Base-by-base conservation (phyloP, 2,329 filamentous ascomycete genomes). In the Tolypocladium endophyticum region DNA sequence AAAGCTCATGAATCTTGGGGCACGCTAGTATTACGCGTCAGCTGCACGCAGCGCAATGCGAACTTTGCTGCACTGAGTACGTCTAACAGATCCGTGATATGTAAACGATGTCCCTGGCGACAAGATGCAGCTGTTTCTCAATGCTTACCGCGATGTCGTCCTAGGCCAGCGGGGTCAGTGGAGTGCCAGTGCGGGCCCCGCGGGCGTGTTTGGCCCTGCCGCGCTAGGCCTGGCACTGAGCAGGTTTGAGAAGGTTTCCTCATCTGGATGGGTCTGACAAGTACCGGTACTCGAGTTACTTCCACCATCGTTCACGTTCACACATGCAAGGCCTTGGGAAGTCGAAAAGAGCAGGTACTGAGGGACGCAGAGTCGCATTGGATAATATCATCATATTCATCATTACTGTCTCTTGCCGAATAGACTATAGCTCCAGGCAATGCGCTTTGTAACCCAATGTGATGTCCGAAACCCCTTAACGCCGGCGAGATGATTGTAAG, bases 181-280 rank as follows among this genome's bases (percentile, higher is more conserved):
- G 35, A 36, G 35, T 36, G 35, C 35, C 25, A 18, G 7, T 18
- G 18, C 20, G 39, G 39, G 20, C 39, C 39, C 39, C 39, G 39
- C 38, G 39, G 39, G 39, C 25, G 45, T 20, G 25, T 50, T 50
- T 50, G 25, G 45, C 45, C 25, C 16, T 47, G 23, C 45, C n/a
- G 45, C 45, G 16, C 45, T 50, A 39, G 43, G 20, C 30, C 52
- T 25, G 30, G 18, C 30, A 61, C 65, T 79, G 79, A 78, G 79
- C 73, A 72, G 64, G 62, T 81, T 81, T 81, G 79, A 81, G 79
- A 77, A 79, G 71, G 74, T 81, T 81, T 80, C 69, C 66, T 64
- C 66, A 68, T 56, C 61, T 58, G 11, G 57, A 55, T 59, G 56
- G 52, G 50, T 18, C 23, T 35, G 18, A 11, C 18, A 70, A 33